Percentiles rank a stretch among this genome's conserved stretches.
phyloP scores from a whole-genome alignment of 1,284 basidiomycete genomes.

The Cutaneotrichosporon cavernicola region DNA sequence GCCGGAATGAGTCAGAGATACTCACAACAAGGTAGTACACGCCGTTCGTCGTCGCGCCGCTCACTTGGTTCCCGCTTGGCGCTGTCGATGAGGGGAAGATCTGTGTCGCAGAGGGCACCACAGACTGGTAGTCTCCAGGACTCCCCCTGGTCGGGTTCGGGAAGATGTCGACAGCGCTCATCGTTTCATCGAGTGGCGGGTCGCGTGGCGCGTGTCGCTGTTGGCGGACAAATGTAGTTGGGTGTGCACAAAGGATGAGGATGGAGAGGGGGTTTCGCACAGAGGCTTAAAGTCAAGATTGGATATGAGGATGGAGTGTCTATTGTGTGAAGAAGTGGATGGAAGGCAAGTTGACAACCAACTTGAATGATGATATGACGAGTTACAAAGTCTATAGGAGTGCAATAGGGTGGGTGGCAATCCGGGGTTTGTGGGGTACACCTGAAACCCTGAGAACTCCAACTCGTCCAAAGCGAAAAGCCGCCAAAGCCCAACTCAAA shows the following conservation, averaged over 20 bases:
- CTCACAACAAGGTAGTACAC: conserved; percentile 28
- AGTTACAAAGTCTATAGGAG: too few species aligned
- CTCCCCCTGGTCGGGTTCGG: neutral
- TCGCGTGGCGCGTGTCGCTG: neutral
- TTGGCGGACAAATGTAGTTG: neutral
- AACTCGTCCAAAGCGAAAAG: too few species aligned
- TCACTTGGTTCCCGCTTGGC: too few species aligned
- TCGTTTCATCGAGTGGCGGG: neutral
- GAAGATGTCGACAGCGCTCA: neutral
- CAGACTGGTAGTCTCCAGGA: neutral
- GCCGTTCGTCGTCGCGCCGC: neutral
- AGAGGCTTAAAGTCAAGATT: neutral
- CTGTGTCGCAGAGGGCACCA: neutral
- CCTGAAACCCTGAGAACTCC: too few species aligned
- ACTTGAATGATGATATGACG: too few species aligned
- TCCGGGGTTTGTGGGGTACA: neutral
- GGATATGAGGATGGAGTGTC: neutral
- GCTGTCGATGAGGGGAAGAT: neutral
- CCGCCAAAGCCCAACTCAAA: too few species aligned
- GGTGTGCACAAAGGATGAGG: neutral
- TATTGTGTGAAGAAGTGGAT: neutral
- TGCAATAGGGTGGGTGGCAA: neutral
- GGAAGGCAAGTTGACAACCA: neutral
- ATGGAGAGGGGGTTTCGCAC: neutral
- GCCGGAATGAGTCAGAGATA: neutral